phyloP scores from a whole-genome alignment of 2,329 filamentous ascomycete species.

The Metarhizium anisopliae region DNA sequence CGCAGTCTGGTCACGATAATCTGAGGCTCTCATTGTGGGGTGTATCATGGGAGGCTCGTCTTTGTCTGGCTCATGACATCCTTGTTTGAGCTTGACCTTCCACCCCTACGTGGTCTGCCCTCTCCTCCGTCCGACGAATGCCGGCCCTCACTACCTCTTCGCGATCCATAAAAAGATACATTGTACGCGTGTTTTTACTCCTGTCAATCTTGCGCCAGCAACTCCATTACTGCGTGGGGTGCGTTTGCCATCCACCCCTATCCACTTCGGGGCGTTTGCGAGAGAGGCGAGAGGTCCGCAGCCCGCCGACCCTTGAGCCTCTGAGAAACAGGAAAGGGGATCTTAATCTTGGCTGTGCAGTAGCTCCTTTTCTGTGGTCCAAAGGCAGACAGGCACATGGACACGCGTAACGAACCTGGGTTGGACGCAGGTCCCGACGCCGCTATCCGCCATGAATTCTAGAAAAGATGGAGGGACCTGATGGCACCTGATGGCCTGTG shows the following conservation, averaged over 20 bases:
- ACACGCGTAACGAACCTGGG: background rate
- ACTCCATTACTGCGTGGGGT: background rate
- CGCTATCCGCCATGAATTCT: background rate
- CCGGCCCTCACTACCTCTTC: background rate
- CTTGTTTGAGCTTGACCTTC: background rate
- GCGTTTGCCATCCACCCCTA: background rate
- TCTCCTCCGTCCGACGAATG: too few species aligned
- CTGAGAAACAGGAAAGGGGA: background rate
- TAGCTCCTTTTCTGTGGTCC: background rate
- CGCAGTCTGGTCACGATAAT: background rate
- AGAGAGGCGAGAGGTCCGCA: background rate
- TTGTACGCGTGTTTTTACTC: background rate
- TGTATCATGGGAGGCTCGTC: background rate
- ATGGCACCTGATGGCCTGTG: background rate
- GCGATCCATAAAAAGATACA: background rate
- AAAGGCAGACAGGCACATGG: background rate
- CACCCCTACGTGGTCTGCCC: too few species aligned
- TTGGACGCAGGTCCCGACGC: background rate
- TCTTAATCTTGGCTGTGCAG: background rate
- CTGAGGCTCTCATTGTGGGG: background rate
- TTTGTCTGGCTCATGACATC: background rate
- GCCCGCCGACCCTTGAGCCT: background rate
- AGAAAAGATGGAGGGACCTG: background rate
- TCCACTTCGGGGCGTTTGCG: background rate
- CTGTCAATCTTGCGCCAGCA: background rate